phyloP scores from a whole-genome alignment of 345 rosid species.

The Streptanthus diversifolius region DNA sequence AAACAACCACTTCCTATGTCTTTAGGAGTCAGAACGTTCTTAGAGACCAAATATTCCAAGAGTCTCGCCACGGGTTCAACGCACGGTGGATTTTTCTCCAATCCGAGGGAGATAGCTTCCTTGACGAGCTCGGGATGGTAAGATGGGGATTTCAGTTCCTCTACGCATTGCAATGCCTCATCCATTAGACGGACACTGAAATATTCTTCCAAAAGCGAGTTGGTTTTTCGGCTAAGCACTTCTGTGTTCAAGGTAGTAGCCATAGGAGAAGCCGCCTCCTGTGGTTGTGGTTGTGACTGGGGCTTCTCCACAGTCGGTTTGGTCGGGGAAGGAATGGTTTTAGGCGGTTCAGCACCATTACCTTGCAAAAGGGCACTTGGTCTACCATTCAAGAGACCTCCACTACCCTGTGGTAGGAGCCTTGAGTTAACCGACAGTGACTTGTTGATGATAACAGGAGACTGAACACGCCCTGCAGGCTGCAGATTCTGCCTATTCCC shows the following conservation, averaged over 20 bases:
- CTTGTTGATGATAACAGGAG: constrained; percentile 41
- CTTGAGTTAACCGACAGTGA: constrained; percentile 51
- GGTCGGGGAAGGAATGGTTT: constrained; percentile 26
- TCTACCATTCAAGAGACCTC: constrained; percentile 52
- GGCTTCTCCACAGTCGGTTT: constrained; percentile 24
- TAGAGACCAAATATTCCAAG: constrained; percentile 44
- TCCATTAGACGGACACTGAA: constrained; percentile 50
- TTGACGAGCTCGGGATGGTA: constrained; percentile 75
- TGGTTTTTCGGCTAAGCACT: constrained; percentile 60
- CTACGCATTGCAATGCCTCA: constrained; percentile 74
- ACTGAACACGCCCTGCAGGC: constrained; percentile 46
- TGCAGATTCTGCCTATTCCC: constrained; percentile 53
- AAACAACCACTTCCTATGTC: constrained; percentile 66
- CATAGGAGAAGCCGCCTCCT: constrained; percentile 23
- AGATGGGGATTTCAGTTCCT: constrained; percentile 60
- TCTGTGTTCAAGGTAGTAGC: constrained; percentile 38
- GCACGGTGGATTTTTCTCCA: constrained; percentile 68
- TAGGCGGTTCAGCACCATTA: constrained; percentile 27
- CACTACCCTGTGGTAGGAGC: constrained; percentile 70
- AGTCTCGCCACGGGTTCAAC: constrained; percentile 50
- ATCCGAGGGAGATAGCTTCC: constrained; percentile 68
- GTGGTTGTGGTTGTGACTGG: constrained; percentile 8
- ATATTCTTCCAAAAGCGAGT: constrained; percentile 70
- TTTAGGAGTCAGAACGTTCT: constrained; percentile 44
- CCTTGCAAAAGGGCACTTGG: constrained; percentile 85